Evolutionary conservation across 2,329 filamentous ascomycete species (phyloP), one percentile per base, ranked within the genome.

Genomic region (Trichophyton rubrum): DNA sequence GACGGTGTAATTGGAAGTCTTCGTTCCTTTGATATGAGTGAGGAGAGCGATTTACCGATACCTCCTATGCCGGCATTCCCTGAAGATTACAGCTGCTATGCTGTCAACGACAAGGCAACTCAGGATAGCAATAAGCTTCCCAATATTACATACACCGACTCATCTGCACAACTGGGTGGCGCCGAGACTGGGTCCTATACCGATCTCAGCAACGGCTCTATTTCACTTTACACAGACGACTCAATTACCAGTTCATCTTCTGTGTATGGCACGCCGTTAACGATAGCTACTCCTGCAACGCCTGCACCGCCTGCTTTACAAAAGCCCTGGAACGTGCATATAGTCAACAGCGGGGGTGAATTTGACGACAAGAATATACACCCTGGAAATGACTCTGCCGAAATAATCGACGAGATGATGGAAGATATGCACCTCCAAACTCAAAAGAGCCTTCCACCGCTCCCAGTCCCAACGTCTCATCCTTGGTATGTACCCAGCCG

Each of bases 361-460:
- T 41, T 57, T 38, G n/a, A 41, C n/a, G 38, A 57, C 30, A 57
- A 57, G 55, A 17, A 40, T 57, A n/a, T 57, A 3, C 55, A 38
- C 27, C 20, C 55, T 24, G 17, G 30, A 30, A 41, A 22, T 20
- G 15, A 7, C 9, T 20, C 38, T 13, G 17, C 56, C 1, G 56
- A 59, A 13, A 33, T 59, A 47, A 59, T 59, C 2, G 56, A 59
- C n/a, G 56, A 59, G 56, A 59, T 47, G 40, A 47, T 59, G 40
- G 56, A 59, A 45, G 41, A 59, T 20, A 22, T 59, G 24, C 56
- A 59, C 27, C 3, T 45, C 13, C 56, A 47, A 17, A 40, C 22
- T 30, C n/a, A 59, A 47, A 59, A 59, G 22, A 27, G 24, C 20
- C 20, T 47, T 41, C 27, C 27, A 20, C 38, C 55, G 9, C 38